A percentile compares a stretch with the other conserved stretches of the same genome.
Evolutionary conservation across 176 grass and related monocot species (phyloP).

Genomic region (Secale cereale): DNA sequence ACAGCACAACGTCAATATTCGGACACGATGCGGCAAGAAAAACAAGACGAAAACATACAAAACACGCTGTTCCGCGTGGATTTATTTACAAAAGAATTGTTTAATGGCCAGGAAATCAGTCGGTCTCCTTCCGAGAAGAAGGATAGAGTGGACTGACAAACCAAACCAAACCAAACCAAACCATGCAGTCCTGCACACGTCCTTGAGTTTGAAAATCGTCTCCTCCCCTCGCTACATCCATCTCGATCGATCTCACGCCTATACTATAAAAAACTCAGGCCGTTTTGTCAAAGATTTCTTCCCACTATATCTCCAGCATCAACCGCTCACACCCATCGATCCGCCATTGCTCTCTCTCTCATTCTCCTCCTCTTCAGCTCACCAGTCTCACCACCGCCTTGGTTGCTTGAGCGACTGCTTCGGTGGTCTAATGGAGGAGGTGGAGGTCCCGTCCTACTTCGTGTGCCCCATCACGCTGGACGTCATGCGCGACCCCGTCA

Average conservation of each 20-base stretch:
- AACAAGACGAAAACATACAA: not conserved
- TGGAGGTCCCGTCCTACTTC: conserved; percentile 71
- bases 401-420: not conserved
- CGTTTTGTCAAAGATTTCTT: not conserved
- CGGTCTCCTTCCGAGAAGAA: conserved; percentile 25
- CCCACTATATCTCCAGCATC: not conserved
- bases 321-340: no score
- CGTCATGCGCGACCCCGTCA: conserved; percentile 82
- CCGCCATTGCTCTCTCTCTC: not conserved
- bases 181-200: conserved; percentile 27
- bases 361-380: not conserved
- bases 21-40: not conserved
- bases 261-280: not conserved
- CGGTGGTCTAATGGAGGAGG: conserved; percentile 13
- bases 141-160: not conserved
- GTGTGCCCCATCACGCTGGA: conserved; percentile 80
- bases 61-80: not conserved
- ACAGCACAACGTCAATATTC: not conserved
- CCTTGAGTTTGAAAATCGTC: conserved; percentile 15
- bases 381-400: not conserved
- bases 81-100: not conserved
- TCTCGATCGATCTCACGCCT: not conserved
- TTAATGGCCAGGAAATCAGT: not conserved
- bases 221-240: not conserved
- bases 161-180: not conserved